Base-by-base conservation (phyloP, 2,329 filamentous ascomycete species). In the Nemania sp. region DNA sequence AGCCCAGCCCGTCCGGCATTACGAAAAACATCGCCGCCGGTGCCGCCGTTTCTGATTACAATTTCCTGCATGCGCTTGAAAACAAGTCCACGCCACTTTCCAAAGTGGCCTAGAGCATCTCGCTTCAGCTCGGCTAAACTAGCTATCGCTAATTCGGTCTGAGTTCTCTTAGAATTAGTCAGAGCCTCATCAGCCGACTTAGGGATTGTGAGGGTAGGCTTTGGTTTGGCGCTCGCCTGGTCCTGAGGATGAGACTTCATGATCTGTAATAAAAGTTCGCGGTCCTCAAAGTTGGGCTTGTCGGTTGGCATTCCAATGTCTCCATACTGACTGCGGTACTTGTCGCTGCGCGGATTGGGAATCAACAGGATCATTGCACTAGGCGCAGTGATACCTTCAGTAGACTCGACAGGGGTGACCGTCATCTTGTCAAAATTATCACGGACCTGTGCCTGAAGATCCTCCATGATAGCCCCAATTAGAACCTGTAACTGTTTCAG, bases 1-100 rank as follows among this genome's bases (percentile, higher is more conserved):
- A 65, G 68, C 40, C 69, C 61, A 48, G 64, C 68, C 50, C 73
- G 72, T 23, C 72, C 73, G 47, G 73, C 69, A 50, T 73, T 73
- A 58, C 59, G 50, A 48, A 59, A 53, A 47, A 63, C 56, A 20
- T 64, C 63, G 44, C 66, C 65, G 33, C 51, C 49, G 24, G 62
- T 54, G 60, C 67, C 52, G 59, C 66, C 49, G 53, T 80, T 77
- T 47, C 74, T 77, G 57, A 82, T 76, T 36, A 80, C 78, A 15
- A 91, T 79, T 30, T 94, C 87, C 15, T 84, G 82, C 20, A 96
- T 75, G 12, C 91, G 82, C 52, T 83, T 79, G 34, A 90, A 75
- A 8, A 96, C 82, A 11, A 78, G 77, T 5, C 83, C 79, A 64
- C 90, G 83, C 93, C 93, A 97, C 60, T 90, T 87, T 53, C 88